Percentiles rank a stretch among this genome's conserved stretches.
Evolutionary conservation across 202 grass and related monocot species (phyloP).

Genomic region (Zoysia matrella): DNA sequence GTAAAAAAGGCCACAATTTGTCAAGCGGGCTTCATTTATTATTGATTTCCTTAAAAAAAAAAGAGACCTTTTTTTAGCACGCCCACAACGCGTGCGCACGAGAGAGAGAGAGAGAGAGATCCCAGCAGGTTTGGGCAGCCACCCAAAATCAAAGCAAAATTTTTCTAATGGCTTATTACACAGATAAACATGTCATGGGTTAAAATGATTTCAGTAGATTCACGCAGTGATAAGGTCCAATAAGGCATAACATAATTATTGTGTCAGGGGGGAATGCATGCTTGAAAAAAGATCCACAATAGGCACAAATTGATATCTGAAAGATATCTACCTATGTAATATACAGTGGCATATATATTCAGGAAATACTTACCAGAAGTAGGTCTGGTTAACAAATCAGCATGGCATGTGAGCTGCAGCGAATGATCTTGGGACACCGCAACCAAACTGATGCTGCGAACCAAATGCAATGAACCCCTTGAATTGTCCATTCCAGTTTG

Average conservation of each 20-base stretch:
- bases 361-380: conserved; percentile 54
- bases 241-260: background rate
- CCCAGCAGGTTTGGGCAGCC: background rate
- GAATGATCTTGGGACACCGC: conserved; percentile 81
- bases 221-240: background rate
- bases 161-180: background rate
- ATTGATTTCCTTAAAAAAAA: conserved; percentile 24
- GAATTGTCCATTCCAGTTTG: conserved; percentile 69
- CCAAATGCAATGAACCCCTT: conserved; percentile 76
- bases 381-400: conserved; percentile 60
- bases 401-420: conserved; percentile 80
- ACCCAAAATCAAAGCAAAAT: background rate
- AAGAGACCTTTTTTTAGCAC: background rate
- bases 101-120: background rate
- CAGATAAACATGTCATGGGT: background rate
- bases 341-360: background rate
- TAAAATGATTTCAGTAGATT: conserved; percentile 28
- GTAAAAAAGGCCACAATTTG: conserved; percentile 18
- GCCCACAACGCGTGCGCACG: too few species aligned
- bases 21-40: background rate
- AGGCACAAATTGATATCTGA: conserved; percentile 12
- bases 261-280: conserved; percentile 2
- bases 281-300: conserved; percentile 31
- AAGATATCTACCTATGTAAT: background rate
- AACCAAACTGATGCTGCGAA: conserved; percentile 95